Evolutionary conservation across 2,329 filamentous ascomycete species (phyloP).

Genomic region (Cladophialophora immunda): DNA sequence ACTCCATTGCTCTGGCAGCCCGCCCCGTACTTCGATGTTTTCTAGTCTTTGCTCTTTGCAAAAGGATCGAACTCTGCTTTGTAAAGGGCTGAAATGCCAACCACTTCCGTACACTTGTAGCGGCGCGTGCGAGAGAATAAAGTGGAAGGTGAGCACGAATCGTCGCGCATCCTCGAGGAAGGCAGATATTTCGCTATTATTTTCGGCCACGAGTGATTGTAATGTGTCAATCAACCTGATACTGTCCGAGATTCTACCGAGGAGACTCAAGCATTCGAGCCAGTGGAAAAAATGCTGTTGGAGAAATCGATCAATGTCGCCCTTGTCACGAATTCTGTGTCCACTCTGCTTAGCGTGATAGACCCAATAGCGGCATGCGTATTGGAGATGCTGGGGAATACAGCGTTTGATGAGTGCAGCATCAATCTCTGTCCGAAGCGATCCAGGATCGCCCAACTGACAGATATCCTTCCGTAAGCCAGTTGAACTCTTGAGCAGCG

Average conservation of each 20-base stretch:
- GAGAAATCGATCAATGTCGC: conserved; percentile 33
- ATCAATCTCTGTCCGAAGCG: conserved; percentile 16
- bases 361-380: conserved; percentile 45
- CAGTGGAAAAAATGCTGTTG: conserved; percentile 41
- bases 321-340: conserved; percentile 10
- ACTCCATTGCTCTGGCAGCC: conserved; percentile 31
- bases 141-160: conserved; percentile 44
- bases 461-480: conserved; percentile 30
- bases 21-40: conserved; percentile 8
- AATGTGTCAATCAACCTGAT: conserved; percentile 37
- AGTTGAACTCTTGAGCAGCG: not conserved
- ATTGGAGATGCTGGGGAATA: conserved; percentile 40
- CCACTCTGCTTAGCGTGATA: conserved; percentile 40
- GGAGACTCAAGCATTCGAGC: conserved; percentile 42
- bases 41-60: conserved; percentile 28
- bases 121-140: conserved; percentile 45
- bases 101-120: conserved; percentile 49
- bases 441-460: conserved; percentile 28
- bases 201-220: conserved; percentile 31
- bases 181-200: conserved; percentile 23
- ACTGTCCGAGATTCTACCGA: conserved; percentile 38
- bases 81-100: conserved; percentile 45
- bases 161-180: conserved; percentile 46
- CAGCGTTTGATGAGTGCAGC: conserved; percentile 26
- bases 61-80: conserved; percentile 43